A percentile compares a stretch with the other conserved stretches of the same genome.
These are phyloP conservation scores for Plantago coronopus DNA, from an alignment of 305 asterid species.

Conservation along the genomic window DNA sequence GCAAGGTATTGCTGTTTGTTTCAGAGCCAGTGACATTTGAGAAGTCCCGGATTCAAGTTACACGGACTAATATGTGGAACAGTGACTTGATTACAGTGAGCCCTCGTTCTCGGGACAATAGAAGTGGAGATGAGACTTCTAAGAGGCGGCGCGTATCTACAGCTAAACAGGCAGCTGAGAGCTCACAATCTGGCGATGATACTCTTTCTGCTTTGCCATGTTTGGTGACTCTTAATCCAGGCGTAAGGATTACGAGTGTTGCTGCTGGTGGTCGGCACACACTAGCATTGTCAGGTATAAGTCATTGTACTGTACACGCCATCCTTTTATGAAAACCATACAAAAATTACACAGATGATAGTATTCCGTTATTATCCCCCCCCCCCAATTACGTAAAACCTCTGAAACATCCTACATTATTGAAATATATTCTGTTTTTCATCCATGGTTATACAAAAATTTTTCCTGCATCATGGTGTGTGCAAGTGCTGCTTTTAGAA, in stretches of 20 bases:
- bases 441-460: too few relatives aligned
- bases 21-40: constrained; percentile 27
- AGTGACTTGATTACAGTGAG: constrained; percentile 58
- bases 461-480: too few relatives aligned
- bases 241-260: constrained; percentile 68
- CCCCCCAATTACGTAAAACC: too few relatives aligned
- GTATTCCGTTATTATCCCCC: too few relatives aligned
- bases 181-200: constrained; percentile 72
- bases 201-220: constrained; percentile 82
- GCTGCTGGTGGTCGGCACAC: constrained; percentile 99
- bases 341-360: too few relatives aligned
- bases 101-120: constrained; percentile 65
- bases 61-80: constrained; percentile 39
- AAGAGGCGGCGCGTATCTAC: constrained; percentile 82
- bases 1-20: constrained; percentile 56
- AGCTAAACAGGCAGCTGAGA: constrained; percentile 68
- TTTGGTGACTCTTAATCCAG: constrained; percentile 71
- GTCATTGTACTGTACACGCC: background rate
- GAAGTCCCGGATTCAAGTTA: constrained; percentile 27
- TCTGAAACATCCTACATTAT: too few relatives aligned
- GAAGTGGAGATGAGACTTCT: constrained; percentile 69
- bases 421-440: too few relatives aligned
- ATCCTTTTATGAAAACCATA: too few relatives aligned
- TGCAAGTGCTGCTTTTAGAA: too few relatives aligned
- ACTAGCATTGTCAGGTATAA: constrained; percentile 77